phyloP scores from a whole-genome alignment of 129 eudicot genomes.

The Tagetes patula region DNA sequence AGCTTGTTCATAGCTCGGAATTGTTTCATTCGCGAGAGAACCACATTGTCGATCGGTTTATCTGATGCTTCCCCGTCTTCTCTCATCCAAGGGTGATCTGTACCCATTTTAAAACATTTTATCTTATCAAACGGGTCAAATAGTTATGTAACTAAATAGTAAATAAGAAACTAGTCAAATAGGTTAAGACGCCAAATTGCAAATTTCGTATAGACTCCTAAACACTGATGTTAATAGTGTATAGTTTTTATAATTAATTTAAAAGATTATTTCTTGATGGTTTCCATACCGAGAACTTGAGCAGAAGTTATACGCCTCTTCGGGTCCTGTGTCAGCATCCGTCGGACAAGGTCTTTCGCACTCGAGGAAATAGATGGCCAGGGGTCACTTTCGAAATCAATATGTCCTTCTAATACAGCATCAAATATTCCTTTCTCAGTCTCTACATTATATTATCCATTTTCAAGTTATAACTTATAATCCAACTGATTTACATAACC shows the following conservation, averaged over 20 bases:
- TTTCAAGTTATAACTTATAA: conserved; percentile 6
- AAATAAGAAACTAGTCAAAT: neutral
- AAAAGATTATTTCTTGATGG: neutral
- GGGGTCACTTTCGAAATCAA: conserved; percentile 72
- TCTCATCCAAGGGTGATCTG: conserved; percentile 92
- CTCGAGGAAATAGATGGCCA: conserved; percentile 83
- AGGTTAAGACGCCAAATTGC: neutral
- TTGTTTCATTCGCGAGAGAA: conserved; percentile 89
- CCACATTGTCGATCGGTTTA: conserved; percentile 89
- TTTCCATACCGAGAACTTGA: conserved; percentile 74
- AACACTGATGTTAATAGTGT: neutral
- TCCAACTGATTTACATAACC: neutral
- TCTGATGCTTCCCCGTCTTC: conserved; percentile 94
- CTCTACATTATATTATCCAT: conserved; percentile 37
- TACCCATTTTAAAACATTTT: conserved; percentile 14
- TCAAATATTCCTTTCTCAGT: conserved; percentile 83
- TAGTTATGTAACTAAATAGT: neutral
- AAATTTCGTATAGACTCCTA: neutral
- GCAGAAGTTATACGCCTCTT: conserved; percentile 75
- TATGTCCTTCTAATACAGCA: conserved; percentile 63
- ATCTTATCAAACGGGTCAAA: neutral
- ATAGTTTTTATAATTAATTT: neutral
- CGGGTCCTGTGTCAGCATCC: conserved; percentile 78
- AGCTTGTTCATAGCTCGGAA: conserved; percentile 98
- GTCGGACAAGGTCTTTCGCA: conserved; percentile 82